phyloP scores from a whole-genome alignment of 2,329 filamentous ascomycete species.

The Penicillium sp. region DNA sequence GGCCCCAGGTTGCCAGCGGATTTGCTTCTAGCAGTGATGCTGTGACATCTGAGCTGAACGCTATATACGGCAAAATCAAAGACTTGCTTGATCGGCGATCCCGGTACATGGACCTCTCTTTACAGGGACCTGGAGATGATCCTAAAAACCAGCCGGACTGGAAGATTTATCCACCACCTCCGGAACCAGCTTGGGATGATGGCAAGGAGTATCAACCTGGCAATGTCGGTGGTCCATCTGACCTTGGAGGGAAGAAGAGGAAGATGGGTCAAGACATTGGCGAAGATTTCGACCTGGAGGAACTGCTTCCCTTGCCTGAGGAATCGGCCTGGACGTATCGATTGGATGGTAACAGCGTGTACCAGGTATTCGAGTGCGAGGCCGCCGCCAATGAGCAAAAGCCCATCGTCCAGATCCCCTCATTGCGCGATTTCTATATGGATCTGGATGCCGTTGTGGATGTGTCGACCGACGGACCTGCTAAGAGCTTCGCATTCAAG shows the following conservation, averaged over 20 bases:
- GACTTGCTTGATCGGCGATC: constrained; percentile 81
- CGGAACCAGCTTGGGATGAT: constrained; percentile 82
- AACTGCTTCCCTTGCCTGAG: constrained; percentile 69
- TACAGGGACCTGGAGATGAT: constrained; percentile 78
- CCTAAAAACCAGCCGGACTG: constrained; percentile 79
- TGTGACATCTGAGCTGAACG: constrained; percentile 76
- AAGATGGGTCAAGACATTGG: constrained; percentile 90
- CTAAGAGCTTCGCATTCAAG: constrained; percentile 94
- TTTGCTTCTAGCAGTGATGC: constrained; percentile 70
- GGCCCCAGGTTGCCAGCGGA: constrained; percentile 60
- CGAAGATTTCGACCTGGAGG: constrained; percentile 81
- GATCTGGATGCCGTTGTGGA: constrained; percentile 82
- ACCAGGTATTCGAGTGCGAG: constrained; percentile 78
- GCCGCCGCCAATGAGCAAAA: constrained; percentile 59
- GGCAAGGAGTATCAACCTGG: constrained; percentile 47
- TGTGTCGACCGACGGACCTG: constrained; percentile 91
- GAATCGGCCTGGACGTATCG: constrained; percentile 69
- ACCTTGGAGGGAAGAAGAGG: constrained; percentile 57
- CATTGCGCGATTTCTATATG: constrained; percentile 91
- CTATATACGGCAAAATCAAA: constrained; percentile 87
- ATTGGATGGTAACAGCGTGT: constrained; percentile 81
- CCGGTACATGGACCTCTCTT: constrained; percentile 81
- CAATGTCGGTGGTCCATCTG: constrained; percentile 36
- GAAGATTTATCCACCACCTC: constrained; percentile 86
- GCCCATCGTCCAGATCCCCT: constrained; percentile 80